A percentile compares a stretch with the other conserved stretches of the same genome.
These are phyloP conservation scores for Penicillium nordicum DNA, from an alignment of 2,329 filamentous ascomycete species.

Conservation along the genomic window DNA sequence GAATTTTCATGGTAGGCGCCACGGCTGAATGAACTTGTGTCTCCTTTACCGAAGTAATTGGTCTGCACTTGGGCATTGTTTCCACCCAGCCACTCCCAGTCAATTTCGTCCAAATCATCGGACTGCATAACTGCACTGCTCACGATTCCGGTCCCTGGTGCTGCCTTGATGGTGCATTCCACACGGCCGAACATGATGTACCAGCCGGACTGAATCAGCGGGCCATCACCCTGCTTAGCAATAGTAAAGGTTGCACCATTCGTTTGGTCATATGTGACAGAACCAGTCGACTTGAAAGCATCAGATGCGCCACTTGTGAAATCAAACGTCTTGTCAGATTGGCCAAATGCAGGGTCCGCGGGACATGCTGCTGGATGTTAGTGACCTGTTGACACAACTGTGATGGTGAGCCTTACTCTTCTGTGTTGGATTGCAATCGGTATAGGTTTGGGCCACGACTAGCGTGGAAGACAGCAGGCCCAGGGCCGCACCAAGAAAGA, in stretches of 20 bases:
- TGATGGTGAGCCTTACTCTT: slow-evolving; percentile 29
- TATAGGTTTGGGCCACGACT: slow-evolving; percentile 43
- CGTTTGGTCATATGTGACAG: slow-evolving; percentile 64
- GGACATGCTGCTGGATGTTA: slow-evolving; percentile 57
- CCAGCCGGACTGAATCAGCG: slow-evolving; percentile 83
- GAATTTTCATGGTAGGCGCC: slow-evolving; percentile 71
- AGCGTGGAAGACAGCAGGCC: slow-evolving; percentile 28
- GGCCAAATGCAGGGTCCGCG: slow-evolving; percentile 74
- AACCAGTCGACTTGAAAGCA: slow-evolving; percentile 69
- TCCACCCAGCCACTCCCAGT: slow-evolving; percentile 92
- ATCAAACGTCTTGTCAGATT: slow-evolving; percentile 71
- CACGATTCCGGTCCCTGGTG: slow-evolving; percentile 86
- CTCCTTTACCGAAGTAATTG: slow-evolving; percentile 96
- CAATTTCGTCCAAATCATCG: slow-evolving; percentile 90
- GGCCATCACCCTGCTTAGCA: slow-evolving; percentile 71
- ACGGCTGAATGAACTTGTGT: slow-evolving; percentile 80
- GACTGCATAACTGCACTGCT: slow-evolving; percentile 89
- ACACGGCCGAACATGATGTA: slow-evolving; percentile 99
- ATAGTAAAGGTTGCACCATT: slow-evolving; percentile 83
- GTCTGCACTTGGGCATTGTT: slow-evolving; percentile 76
- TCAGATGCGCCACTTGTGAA: slow-evolving; percentile 75
- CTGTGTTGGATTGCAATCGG: slow-evolving; percentile 43
- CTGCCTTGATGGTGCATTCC: slow-evolving; percentile 78
- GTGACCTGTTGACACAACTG: neutral
- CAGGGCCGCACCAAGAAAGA: slow-evolving; percentile 24